phyloP scores from a whole-genome alignment of 441 rosid species.

The Adansonia grandidieri region DNA sequence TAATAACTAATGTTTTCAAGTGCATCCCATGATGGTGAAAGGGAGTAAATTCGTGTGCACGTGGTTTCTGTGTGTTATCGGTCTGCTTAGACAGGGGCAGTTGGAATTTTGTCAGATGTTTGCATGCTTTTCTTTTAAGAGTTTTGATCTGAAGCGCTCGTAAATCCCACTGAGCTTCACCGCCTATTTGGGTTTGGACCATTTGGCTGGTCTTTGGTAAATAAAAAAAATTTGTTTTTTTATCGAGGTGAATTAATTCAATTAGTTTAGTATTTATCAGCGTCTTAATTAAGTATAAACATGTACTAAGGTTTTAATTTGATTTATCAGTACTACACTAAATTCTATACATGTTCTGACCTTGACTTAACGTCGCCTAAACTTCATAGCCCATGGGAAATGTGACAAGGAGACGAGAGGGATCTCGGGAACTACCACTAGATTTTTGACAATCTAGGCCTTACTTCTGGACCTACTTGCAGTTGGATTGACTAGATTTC shows the following conservation, averaged over 20 bases:
- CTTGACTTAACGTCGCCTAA: no score
- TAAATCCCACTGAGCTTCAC: constrained; percentile 18
- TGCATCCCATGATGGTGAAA: constrained; percentile 29
- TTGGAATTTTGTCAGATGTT: constrained; percentile 34
- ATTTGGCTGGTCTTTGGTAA: not conserved
- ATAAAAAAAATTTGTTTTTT: not conserved
- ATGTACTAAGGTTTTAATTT: no score
- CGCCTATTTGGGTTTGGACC: not conserved
- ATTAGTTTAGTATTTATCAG: no score
- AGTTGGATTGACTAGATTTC: not conserved
- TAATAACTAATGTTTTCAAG: constrained; percentile 1
- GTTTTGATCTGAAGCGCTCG: constrained; percentile 1
- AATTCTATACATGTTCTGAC: no score
- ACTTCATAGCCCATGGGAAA: not conserved
- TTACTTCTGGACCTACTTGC: not conserved
- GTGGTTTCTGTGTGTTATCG: constrained; percentile 27
- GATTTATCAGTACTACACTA: no score
- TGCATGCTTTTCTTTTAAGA: not conserved
- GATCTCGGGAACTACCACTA: not conserved
- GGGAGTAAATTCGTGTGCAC: constrained; percentile 27
- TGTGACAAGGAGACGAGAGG: not conserved
- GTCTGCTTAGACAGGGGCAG: constrained; percentile 30
- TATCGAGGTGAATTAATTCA: no score
- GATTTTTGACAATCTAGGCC: not conserved
- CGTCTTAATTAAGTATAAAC: no score